Evolutionary conservation across 139 green algal genomes (phyloP).

Genomic region (Asterochloris sp.): DNA sequence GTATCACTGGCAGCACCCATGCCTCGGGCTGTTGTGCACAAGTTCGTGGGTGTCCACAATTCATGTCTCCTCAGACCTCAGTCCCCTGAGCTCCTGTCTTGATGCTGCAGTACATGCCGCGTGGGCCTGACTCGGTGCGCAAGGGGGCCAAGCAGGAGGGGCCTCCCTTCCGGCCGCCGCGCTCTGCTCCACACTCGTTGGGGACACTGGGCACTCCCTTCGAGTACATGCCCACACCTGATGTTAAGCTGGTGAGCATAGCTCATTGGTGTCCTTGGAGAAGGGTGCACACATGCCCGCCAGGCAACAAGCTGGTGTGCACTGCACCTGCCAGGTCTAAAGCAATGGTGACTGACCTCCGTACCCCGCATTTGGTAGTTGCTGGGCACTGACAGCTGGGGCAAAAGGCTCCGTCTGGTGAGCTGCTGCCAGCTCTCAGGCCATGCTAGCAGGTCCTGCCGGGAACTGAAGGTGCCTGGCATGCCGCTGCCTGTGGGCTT

Average conservation of each 20-base stretch:
- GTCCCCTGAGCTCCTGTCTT: not conserved
- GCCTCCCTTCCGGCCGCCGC: conserved; percentile 9
- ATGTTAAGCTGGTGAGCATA: not conserved
- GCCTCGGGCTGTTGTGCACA: not conserved
- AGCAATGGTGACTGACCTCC: too few relatives aligned
- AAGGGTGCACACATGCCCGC: not conserved
- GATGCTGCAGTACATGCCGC: not conserved
- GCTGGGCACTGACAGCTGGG: too few relatives aligned
- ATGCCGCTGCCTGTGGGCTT: too few relatives aligned
- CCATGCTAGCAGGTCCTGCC: too few relatives aligned
- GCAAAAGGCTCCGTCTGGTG: too few relatives aligned
- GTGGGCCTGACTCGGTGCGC: not conserved
- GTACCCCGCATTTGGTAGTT: too few relatives aligned
- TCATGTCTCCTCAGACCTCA: not conserved
- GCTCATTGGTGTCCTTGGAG: not conserved
- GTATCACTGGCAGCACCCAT: not conserved
- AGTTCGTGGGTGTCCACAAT: not conserved
- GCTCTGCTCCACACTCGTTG: not conserved
- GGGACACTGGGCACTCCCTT: conserved; percentile 1
- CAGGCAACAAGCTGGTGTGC: too few relatives aligned
- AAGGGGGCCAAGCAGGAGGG: not conserved
- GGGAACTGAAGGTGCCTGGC: too few relatives aligned
- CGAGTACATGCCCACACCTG: conserved; percentile 5
- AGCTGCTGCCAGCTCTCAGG: too few relatives aligned
- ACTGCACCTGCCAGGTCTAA: too few relatives aligned